Base-by-base conservation (phyloP, 495 filamentous ascomycete species). In the Amphirosellinia nigrospora region DNA sequence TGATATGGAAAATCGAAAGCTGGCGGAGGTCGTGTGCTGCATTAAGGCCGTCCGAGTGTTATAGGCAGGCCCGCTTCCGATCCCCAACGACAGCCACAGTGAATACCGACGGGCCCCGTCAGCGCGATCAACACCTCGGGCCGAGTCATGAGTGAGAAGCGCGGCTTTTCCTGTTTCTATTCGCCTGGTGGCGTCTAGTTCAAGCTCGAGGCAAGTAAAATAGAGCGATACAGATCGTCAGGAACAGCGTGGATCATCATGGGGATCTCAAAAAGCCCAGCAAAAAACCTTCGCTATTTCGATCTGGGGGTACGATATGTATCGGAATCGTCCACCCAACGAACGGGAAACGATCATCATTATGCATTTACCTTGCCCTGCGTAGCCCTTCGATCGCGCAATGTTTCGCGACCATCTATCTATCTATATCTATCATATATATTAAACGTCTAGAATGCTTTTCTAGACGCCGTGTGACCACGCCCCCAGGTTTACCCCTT, bases 301-400 rank as follows among this genome's bases (percentile, higher is more conserved):
- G 30, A 32, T 34, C n/a, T 3, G 28, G 53, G 28, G 53, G 19
- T 5, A 16, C 0, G 4, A 15, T 21, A 43, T 28, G 59, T 28
- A 41, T 39, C 38, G n/a, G 19, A 30, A 52, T 52, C 4, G 23
- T 15, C 23, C 15, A 65, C 41, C 63, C 46, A 52, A 21, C n/a
- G 46, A 65, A 16, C 34, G 53, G 63, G 63, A 65, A 65, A 53
- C 34, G 63, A 65, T 65, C 63, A 46, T 65, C 63, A 53, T 65
- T 21, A 32, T 65, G 46, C 63, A 65, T 34, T 30, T 53, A 5
- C 50, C 50, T 15, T 30, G 50, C 26, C n/a, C n/a, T n/a, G n/a
- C n/a, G n/a, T 16, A 10, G 16, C 11, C 28, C n/a, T n/a, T 28
- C 15, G 38, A 1, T 7, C 23, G 30, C 26, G 61, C 43, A 21